phyloP scores from a whole-genome alignment of 306 rosid genomes.

The Citrullus mucosospermus region DNA sequence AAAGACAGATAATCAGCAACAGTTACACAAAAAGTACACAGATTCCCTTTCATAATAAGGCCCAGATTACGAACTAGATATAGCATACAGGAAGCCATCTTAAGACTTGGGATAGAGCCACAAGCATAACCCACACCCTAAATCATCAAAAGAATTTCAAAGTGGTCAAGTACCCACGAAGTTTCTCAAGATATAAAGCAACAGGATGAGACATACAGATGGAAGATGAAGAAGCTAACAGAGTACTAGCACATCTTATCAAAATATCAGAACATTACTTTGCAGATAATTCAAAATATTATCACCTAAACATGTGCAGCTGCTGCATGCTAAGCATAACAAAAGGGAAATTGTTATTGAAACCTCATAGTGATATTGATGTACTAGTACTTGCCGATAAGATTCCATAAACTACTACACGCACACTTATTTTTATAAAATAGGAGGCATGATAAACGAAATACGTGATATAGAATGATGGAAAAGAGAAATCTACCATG shows the following conservation, averaged over 20 bases:
- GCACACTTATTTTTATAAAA: background rate
- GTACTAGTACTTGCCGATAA: background rate
- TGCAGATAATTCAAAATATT: background rate
- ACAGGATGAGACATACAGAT: background rate
- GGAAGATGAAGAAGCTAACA: background rate
- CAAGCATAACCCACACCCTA: background rate
- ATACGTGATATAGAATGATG: background rate
- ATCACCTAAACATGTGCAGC: background rate
- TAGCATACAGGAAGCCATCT: background rate
- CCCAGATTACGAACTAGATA: background rate
- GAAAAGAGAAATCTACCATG: background rate
- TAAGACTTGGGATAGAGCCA: background rate
- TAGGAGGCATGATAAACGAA: background rate
- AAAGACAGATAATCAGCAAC: background rate
- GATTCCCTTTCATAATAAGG: background rate
- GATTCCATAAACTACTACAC: background rate
- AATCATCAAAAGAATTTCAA: background rate
- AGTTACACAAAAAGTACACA: background rate
- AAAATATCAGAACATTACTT: background rate
- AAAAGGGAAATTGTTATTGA: background rate
- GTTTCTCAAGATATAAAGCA: background rate
- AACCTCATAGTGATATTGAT: background rate
- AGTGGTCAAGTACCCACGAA: background rate
- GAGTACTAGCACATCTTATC: background rate
- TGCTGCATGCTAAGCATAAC: background rate